Evolutionary conservation across 805 yeast species (phyloP).

Genomic region (Starmerella stellata): DNA sequence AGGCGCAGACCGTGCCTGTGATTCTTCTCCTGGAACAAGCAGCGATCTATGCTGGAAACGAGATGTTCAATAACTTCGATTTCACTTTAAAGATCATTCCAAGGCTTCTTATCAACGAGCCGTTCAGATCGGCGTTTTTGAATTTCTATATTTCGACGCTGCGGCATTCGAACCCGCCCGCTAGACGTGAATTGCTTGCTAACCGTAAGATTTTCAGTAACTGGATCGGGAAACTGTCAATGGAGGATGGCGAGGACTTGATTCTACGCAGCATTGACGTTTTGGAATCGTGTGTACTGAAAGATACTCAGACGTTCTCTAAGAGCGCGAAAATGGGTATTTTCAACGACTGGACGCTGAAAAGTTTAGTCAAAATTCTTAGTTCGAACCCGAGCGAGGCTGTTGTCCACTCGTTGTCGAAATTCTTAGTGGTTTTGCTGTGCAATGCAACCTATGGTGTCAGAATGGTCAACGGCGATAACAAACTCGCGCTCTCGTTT

Average conservation of each 20-base stretch:
- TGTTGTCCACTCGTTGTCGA: slow-evolving; percentile 26
- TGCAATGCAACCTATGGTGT: slow-evolving; percentile 28
- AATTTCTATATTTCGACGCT: slow-evolving; percentile 42
- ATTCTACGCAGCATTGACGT: slow-evolving; percentile 29
- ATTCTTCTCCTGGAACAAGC: slow-evolving; percentile 39
- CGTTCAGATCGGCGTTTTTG: slow-evolving; percentile 43
- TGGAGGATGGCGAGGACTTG: slow-evolving; percentile 35
- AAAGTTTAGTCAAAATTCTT: slow-evolving; percentile 38
- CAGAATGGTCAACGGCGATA: slow-evolving; percentile 30
- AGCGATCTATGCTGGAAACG: slow-evolving; percentile 30
- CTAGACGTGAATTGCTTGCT: slow-evolving; percentile 47
- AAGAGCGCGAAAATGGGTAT: slow-evolving; percentile 55
- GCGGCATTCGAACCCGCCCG: slow-evolving; percentile 31
- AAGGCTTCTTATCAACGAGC: slow-evolving; percentile 37
- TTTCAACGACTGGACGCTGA: slow-evolving; percentile 58
- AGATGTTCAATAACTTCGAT: slow-evolving; percentile 50
- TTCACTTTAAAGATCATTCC: slow-evolving; percentile 43
- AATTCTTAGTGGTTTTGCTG: slow-evolving; percentile 33
- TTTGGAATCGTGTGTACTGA: slow-evolving; percentile 34
- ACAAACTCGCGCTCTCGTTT: slow-evolving; percentile 46
- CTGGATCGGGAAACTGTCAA: slow-evolving; percentile 44
- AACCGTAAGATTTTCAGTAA: slow-evolving; percentile 38
- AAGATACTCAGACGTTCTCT: slow-evolving; percentile 38
- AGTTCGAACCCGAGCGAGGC: slow-evolving; percentile 23
- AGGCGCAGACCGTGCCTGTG: slow-evolving; percentile 42